phyloP scores from a whole-genome alignment of 139 green algal species.

The Coelastrella sp. region DNA sequence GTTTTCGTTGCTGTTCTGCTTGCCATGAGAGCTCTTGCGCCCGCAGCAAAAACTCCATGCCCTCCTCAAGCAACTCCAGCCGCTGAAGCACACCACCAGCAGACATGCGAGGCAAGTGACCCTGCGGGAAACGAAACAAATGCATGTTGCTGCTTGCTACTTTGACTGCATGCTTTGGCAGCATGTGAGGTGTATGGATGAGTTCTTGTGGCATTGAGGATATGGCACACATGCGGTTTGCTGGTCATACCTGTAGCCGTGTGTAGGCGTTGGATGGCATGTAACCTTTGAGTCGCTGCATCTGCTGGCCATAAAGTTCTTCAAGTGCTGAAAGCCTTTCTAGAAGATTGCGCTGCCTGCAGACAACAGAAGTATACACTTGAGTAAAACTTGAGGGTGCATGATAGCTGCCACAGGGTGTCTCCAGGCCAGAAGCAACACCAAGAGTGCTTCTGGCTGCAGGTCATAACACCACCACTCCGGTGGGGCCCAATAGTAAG shows the following conservation, averaged over 20 bases:
- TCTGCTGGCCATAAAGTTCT: constrained; percentile 55
- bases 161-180: too few relatives aligned
- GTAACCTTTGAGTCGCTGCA: constrained; percentile 54
- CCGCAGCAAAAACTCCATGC: constrained; percentile 65
- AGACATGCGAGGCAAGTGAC: constrained; percentile 49
- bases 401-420: too few relatives aligned
- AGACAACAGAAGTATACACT: background rate
- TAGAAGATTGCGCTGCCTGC: constrained; percentile 45
- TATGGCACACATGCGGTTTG: too few relatives aligned
- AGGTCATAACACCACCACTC: too few relatives aligned
- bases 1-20: constrained; percentile 31
- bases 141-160: too few relatives aligned
- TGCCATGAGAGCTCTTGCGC: constrained; percentile 66
- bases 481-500: too few relatives aligned
- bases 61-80: constrained; percentile 77
- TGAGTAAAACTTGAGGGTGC: background rate
- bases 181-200: too few relatives aligned
- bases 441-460: too few relatives aligned
- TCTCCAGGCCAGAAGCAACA: too few relatives aligned
- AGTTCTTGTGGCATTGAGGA: too few relatives aligned
- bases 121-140: background rate
- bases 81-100: constrained; percentile 73
- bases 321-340: constrained; percentile 74
- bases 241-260: background rate
- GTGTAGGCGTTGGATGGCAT: constrained; percentile 38